Evolutionary conservation across 768 basidiomycete species (phyloP), one percentile per base, ranked within the genome.

Genomic region (Mycena rosella): DNA sequence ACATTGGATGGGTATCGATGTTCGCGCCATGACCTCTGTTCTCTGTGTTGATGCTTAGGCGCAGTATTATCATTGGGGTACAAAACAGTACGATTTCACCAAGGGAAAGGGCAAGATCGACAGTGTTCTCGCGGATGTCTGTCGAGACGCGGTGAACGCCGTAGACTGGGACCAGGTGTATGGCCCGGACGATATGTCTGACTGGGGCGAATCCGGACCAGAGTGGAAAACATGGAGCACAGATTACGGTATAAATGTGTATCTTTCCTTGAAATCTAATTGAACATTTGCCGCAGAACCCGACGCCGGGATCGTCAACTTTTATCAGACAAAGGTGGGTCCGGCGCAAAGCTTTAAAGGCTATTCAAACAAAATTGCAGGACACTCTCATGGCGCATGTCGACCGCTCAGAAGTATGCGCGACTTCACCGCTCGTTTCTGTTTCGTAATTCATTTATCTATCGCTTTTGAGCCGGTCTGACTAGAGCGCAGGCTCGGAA

Each of bases 301-400:
- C 5, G 97, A 99, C 74, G 96, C 96, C 14, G 97, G 96, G 10
- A 98, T 99, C 57, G 92, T 98, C 60, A 99, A 99, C 76, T 98
- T 96, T 75, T 98, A 98, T 75, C 94, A 96, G 77, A 86, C 85
- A 49, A 92, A 90, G 78, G 90, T 87, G 34, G 44, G 73, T 68
- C 17, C 11, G 11, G 26, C 38, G n/a, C 27, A 18, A 36, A 18
- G 10, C 34, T 40, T 20, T n/a, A 45, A n/a, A 20, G 34, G 17
- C 30, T 17, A 27, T 36, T 59, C 22, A 53, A 44, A 55, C 61
- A 30, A 51, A 17, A 55, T 60, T 45, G 60, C n/a, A 90, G 87
- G 96, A 99, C 69, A 94, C 96, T 0, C 87, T 99, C 22, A 98
- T 98, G 92, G 97, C 89, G 0, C 97, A 99, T 77, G 95, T 98